Base-by-base conservation (phyloP, 2,329 filamentous ascomycete species). In the Diaporthe amygdali region DNA sequence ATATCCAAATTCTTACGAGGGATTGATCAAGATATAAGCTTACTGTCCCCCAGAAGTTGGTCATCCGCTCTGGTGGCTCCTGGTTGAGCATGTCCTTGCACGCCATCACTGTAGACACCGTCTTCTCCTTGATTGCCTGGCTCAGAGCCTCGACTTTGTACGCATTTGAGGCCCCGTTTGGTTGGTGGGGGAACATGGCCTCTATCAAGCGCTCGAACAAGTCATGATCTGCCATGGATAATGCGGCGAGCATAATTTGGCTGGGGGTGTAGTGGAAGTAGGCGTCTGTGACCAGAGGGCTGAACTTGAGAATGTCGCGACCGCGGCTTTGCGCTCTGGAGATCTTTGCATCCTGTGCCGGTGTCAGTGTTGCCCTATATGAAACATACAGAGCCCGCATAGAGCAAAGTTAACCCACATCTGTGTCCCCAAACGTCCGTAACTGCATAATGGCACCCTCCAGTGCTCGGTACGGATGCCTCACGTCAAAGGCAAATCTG, bases 261-360 rank as follows among this genome's bases (percentile, higher is more conserved):
- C 94, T 93, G 0, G 96, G 96, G 0, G 96, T 96, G 83, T 94
- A 98, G 81, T 97, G 92, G 82, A 98, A 98, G 83, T 98, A 98
- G n/a, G 90, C 95, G 77, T 99, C 96, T 32, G 96, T 97, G 73
- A 98, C 88, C 64, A 97, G 85, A 0, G 95, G 93, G 70, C 94
- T 93, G 68, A 91, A 92, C 78, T 94, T 94, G 68, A 97, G 88
- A 56, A 94, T 87, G 25, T 91, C 89, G 51, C 93, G 89, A 0
- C 95, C 93, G 66, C 87, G 88, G n/a, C 86, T 85, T 78, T 97
- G 95, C 0, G 94, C 94, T 14, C 86, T 85, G 61, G 82, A 83
- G 37, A 90, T 82, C 32, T 86, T 83, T 12, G 80, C 76, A 61
- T 86, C 77, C 71, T 73, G 20, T 41, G 5, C 8, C 20, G 10